A percentile compares a stretch with the other conserved stretches of the same genome.
Conservation (phyloP, 2,329 filamentous ascomycete genomes). For the Raffaelea deltoideospora region DNA sequence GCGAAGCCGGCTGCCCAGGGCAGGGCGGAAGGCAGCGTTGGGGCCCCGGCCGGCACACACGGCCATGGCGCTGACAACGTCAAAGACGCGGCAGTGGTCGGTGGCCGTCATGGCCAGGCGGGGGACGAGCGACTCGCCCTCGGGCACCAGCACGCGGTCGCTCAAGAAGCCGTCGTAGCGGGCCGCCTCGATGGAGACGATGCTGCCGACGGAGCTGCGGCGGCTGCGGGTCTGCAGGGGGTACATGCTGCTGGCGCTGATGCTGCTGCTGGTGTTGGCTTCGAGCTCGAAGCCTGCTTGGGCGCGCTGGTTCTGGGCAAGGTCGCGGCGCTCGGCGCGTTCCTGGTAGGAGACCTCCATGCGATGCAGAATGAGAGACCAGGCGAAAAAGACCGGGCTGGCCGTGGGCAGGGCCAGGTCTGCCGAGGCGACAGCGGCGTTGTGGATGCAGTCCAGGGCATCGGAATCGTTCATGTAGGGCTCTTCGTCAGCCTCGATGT, state of each 20-base stretch:
- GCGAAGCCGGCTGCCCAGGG: slow-evolving; percentile 49
- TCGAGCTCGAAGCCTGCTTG: slow-evolving; percentile 40
- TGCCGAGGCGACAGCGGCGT: slow-evolving; percentile 48
- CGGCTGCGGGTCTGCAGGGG: slow-evolving; percentile 22
- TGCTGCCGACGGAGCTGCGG: slow-evolving; percentile 45
- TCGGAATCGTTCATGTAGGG: slow-evolving; percentile 56
- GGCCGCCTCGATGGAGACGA: slow-evolving; percentile 45
- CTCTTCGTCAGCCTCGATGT: slow-evolving; percentile 23
- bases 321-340: slow-evolving; percentile 44
- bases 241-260: too few relatives aligned
- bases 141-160: slow-evolving; percentile 23
- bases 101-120: slow-evolving; percentile 33
- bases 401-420: slow-evolving; percentile 43
- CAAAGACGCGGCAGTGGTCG: slow-evolving; percentile 34
- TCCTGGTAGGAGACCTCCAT: slow-evolving; percentile 50
- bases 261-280: too few relatives aligned
- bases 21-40: slow-evolving; percentile 31
- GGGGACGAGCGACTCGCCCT: slow-evolving; percentile 36
- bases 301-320: slow-evolving; percentile 41
- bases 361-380: slow-evolving; percentile 60
- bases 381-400: slow-evolving; percentile 62
- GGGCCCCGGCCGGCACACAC: slow-evolving; percentile 27
- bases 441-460: slow-evolving; percentile 58
- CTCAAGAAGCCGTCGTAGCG: slow-evolving; percentile 43
- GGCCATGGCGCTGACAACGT: slow-evolving; percentile 36